Evolutionary conservation across 2,329 filamentous ascomycete species (phyloP).

Genomic region (Trichoderma brevicompactum): DNA sequence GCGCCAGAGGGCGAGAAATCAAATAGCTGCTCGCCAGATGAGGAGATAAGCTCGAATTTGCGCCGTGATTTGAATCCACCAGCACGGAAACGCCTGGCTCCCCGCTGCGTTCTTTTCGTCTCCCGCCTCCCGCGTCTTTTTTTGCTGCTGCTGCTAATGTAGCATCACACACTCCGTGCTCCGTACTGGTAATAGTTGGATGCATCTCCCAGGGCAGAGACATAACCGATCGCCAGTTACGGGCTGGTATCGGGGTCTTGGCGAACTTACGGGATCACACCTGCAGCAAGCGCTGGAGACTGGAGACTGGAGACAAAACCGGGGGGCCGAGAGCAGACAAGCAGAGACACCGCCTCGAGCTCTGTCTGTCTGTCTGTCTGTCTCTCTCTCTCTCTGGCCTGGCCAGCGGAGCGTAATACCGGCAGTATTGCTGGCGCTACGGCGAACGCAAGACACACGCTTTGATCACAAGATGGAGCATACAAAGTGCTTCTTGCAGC

Average conservation of each 20-base stretch:
- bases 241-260: conserved; percentile 18
- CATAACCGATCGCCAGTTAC: conserved; percentile 23
- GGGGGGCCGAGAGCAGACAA: neutral
- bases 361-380: too few species aligned
- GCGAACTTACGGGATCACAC: neutral
- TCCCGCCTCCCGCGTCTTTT: neutral
- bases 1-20: neutral
- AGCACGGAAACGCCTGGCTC: neutral
- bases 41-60: conserved; percentile 17
- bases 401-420: too few species aligned
- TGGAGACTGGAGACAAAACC: too few species aligned
- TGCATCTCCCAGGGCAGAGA: conserved; percentile 22
- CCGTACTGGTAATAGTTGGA: neutral
- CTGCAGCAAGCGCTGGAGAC: conserved; percentile 1
- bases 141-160: neutral
- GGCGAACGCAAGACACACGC: too few species aligned
- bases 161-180: too few species aligned
- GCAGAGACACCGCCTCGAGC: neutral
- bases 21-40: neutral
- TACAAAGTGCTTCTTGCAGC: neutral
- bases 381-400: too few species aligned
- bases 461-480: neutral
- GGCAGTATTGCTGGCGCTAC: too few species aligned
- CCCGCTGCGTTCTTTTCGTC: conserved; percentile 10
- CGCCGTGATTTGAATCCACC: conserved; percentile 16